phyloP scores from a whole-genome alignment of 495 filamentous ascomycete species.

The Neurospora intermedia region DNA sequence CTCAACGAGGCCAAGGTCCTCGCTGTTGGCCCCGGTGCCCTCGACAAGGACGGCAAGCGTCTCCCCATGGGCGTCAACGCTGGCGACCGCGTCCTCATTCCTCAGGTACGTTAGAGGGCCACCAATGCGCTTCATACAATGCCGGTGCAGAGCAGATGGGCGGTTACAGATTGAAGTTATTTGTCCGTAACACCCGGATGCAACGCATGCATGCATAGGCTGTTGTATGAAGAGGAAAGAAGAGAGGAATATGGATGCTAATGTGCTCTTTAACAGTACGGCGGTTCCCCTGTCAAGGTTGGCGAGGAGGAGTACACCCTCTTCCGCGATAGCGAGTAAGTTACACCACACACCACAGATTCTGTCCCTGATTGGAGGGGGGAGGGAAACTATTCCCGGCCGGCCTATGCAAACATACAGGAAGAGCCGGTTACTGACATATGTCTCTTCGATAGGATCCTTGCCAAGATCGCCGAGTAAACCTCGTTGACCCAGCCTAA shows the following conservation, averaged over 20 bases:
- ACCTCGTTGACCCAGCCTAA: neutral
- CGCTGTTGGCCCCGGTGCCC: slow-evolving; percentile 79
- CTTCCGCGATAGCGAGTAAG: slow-evolving; percentile 95
- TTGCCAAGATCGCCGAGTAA: slow-evolving; percentile 88
- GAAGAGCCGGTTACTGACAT: slow-evolving; percentile 15
- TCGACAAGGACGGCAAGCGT: slow-evolving; percentile 81
- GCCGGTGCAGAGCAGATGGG: neutral
- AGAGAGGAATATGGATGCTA: slow-evolving; percentile 15
- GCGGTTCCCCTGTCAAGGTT: slow-evolving; percentile 91
- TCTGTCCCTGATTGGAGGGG: neutral
- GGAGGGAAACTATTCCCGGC: neutral
- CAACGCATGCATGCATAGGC: neutral
- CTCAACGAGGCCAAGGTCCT: slow-evolving; percentile 94
- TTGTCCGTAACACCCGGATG: neutral
- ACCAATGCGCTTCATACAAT: neutral
- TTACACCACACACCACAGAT: slow-evolving; percentile 9
- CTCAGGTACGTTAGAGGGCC: slow-evolving; percentile 56
- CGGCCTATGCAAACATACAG: neutral
- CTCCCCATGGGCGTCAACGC: slow-evolving; percentile 65
- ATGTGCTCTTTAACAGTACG: slow-evolving; percentile 52
- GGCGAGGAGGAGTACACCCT: slow-evolving; percentile 93
- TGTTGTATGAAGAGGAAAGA: neutral
- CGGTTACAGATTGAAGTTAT: slow-evolving; percentile 2
- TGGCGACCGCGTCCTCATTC: slow-evolving; percentile 93
- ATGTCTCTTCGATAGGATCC: slow-evolving; percentile 40